These are phyloP conservation scores for Chalciporus sp. DNA, from an alignment of 1,284 basidiomycete genomes.

Conservation along the genomic window DNA sequence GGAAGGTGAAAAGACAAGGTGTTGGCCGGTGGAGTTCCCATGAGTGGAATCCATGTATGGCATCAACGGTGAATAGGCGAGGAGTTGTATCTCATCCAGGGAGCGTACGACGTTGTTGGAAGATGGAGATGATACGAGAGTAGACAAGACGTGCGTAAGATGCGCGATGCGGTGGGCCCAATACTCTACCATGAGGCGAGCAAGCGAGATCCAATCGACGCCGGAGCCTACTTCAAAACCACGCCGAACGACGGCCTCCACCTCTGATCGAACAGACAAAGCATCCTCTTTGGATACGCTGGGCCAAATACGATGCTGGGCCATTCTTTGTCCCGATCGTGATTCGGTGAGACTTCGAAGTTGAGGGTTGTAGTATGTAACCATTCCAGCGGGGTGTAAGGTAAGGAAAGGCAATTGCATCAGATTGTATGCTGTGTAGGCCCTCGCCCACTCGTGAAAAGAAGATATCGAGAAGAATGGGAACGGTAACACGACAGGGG, in stretches of 20 bases:
- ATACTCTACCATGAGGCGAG: slow-evolving; percentile 5
- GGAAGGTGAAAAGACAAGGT: slow-evolving; percentile 1
- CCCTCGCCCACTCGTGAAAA: slow-evolving; percentile 7
- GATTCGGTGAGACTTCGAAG: slow-evolving; percentile 1
- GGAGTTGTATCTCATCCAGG: slow-evolving; percentile 4
- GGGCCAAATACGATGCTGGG: slow-evolving; percentile 8
- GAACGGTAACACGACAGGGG: slow-evolving; percentile 1
- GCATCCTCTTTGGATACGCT: slow-evolving; percentile 6
- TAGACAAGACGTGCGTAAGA: not conserved
- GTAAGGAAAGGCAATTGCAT: slow-evolving; percentile 2
- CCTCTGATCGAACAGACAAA: slow-evolving; percentile 1
- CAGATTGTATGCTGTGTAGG: slow-evolving; percentile 5
- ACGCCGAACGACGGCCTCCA: slow-evolving; percentile 4
- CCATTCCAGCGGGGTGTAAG: slow-evolving; percentile 7
- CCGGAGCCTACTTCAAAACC: slow-evolving; percentile 4
- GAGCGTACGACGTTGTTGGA: not conserved
- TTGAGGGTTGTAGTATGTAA: slow-evolving; percentile 6
- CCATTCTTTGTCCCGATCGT: slow-evolving; percentile 1
- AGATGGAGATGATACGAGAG: not conserved
- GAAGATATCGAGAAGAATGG: slow-evolving; percentile 6
- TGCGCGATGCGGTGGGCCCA: slow-evolving; percentile 5
- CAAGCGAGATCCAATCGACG: slow-evolving; percentile 6
- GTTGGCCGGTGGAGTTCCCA: not conserved
- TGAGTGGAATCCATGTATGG: slow-evolving; percentile 8
- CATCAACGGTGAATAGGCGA: slow-evolving; percentile 7